Evolutionary conservation across 148 eudicot species (phyloP), one percentile per base, ranked within the genome.

Genomic region (Silene uniflora): DNA sequence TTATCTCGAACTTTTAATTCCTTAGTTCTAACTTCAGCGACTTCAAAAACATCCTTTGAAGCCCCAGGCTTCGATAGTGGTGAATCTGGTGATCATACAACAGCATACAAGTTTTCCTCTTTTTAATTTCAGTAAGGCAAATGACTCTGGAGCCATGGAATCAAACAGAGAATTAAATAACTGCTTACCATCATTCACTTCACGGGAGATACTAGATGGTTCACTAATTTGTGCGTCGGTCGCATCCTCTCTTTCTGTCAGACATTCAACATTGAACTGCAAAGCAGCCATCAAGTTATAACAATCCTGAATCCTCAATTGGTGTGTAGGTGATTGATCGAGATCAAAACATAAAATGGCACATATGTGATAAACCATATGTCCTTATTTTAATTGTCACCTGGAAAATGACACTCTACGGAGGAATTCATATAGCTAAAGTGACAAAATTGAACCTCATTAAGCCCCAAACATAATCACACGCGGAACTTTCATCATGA

Each of bases 1-100:
- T n/a, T 90, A 58, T 92, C 89, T 80, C 89, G 97, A 27, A 84
- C 87, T 46, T 87, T 72, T 52, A 89, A 91, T 77, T 93, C 93
- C 73, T 89, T 89, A 52, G 84, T 89, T 24, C 85, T 86, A 67
- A 81, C 87, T 78, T 93, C 97, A 64, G 90, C 93, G 68, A 86
- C 91, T 86, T 91, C 93, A 70, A 85, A 84, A 80, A 85, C 88
- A 25, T 81, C 85, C 77, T 78, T 90, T 18, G 97, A 88, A 78
- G 93, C 83, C 73, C 76, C 86, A 58, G 83, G 67, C 79, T 78
- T 82, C 22, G 67, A 65, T 54, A 76, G 62, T 18, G 89, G 76
- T 56, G 93, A 72, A 39, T 39, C 44, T 39, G 44, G 44, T 39
- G 44, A 39, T 44, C 86, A 70, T 54, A 70, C 69, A 56, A 72